Evolutionary conservation across 495 filamentous ascomycete species (phyloP).

Genomic region (Penicillium paradoxum): DNA sequence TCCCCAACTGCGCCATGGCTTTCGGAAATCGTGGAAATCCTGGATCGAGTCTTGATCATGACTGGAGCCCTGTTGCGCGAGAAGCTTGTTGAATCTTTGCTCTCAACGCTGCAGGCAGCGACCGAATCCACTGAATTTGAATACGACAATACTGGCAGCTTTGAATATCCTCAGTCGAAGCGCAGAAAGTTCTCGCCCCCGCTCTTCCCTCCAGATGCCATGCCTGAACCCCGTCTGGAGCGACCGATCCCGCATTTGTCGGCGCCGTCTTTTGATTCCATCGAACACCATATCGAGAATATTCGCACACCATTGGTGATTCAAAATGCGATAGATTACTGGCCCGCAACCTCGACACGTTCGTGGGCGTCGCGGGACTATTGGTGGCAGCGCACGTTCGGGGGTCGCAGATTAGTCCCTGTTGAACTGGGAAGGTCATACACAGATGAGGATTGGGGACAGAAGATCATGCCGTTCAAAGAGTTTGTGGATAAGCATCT

Average conservation of each 20-base stretch:
- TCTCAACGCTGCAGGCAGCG: slow-evolving; percentile 28
- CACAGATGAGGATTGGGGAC: slow-evolving; percentile 80
- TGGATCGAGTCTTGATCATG: slow-evolving; percentile 81
- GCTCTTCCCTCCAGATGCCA: slow-evolving; percentile 36
- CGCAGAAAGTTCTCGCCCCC: slow-evolving; percentile 33
- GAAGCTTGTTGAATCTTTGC: slow-evolving; percentile 49
- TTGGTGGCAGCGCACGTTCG: slow-evolving; percentile 68
- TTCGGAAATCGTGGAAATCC: slow-evolving; percentile 49
- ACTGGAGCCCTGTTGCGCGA: slow-evolving; percentile 67
- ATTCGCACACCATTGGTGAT: slow-evolving; percentile 65
- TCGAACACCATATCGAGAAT: slow-evolving; percentile 57
- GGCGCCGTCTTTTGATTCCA: slow-evolving; percentile 52
- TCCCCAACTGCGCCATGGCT: slow-evolving; percentile 27
- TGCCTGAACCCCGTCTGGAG: slow-evolving; percentile 30
- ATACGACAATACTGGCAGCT: not conserved
- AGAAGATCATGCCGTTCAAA: slow-evolving; percentile 71
- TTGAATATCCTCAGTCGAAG: slow-evolving; percentile 14
- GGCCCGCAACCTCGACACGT: slow-evolving; percentile 69
- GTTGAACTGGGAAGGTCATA: slow-evolving; percentile 89
- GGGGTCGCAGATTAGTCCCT: slow-evolving; percentile 74
- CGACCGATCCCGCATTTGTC: slow-evolving; percentile 32
- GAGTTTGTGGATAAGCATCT: slow-evolving; percentile 66
- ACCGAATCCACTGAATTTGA: slow-evolving; percentile 8
- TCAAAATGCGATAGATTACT: slow-evolving; percentile 55
- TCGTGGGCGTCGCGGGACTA: slow-evolving; percentile 73